These are phyloP conservation scores for Solanum acaule DNA, from an alignment of 257 asterid species.

Conservation along the genomic window DNA sequence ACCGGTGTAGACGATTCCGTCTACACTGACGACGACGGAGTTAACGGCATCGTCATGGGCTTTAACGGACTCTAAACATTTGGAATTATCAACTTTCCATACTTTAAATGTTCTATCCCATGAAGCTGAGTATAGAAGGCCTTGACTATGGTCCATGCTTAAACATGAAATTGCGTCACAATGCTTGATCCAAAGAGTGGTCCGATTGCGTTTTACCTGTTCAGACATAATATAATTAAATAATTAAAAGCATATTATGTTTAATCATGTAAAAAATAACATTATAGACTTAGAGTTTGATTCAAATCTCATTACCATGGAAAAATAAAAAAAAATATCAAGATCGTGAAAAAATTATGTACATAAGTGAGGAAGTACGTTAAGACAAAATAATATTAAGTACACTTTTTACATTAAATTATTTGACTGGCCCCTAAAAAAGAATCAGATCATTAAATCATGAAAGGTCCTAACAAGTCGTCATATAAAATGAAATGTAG, in stretches of 20 bases:
- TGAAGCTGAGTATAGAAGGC: conserved; percentile 61
- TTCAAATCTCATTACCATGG: background rate
- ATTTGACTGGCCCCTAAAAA: no score
- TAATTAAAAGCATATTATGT: background rate
- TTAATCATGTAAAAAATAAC: background rate
- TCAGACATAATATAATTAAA: background rate
- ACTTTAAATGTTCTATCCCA: conserved; percentile 82
- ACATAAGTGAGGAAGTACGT: background rate
- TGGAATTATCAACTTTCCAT: conserved; percentile 55
- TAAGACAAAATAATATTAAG: background rate
- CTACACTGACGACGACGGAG: conserved; percentile 47
- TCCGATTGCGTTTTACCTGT: conserved; percentile 29
- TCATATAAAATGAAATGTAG: background rate
- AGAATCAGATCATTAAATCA: background rate
- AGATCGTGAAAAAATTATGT: background rate
- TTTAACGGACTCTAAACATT: conserved; percentile 68
- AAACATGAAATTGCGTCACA: conserved; percentile 70
- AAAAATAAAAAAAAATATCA: background rate
- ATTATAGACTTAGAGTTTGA: background rate
- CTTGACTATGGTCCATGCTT: conserved; percentile 52
- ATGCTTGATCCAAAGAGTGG: conserved; percentile 67
- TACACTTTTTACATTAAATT: background rate
- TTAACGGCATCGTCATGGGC: conserved; percentile 86
- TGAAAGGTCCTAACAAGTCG: background rate
- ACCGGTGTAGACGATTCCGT: conserved; percentile 60